Base-by-base conservation (phyloP, 225 moss, liverwort and hornwort genomes). In the Physcomitrellopsis africana region DNA sequence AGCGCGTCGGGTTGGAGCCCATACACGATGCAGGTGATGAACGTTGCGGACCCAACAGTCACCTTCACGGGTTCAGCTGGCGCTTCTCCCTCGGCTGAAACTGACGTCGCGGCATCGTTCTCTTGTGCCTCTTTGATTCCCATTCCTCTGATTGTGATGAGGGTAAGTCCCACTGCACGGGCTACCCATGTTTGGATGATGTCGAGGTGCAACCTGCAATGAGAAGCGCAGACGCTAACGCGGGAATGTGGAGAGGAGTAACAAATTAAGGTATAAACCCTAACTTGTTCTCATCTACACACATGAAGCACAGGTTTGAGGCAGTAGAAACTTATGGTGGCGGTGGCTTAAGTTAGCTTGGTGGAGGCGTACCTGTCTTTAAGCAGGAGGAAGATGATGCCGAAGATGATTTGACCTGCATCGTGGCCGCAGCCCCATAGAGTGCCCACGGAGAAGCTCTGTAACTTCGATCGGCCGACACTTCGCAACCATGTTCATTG, bases 371-470 rank as follows among this genome's bases (percentile, higher is more conserved):
- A 89, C 88, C 86, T 89, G 74, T 95, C 93, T 79, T 93, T 95
- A 0, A 95, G 82, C 56, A 93, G 68, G 32, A 95, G 95, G 55
- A 95, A 95, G 43, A 93, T 72, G 51, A 95, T 90, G 62, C 95
- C 95, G 67, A 95, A 95, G 11, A 95, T 82, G 26, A 95, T 86
- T 86, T 95, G 95, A 54, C 95, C 95, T 9, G 95, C 90, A 79
- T 95, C 95, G 74, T 95, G 95, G 55, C 95, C 95, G 76, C 91
- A 93, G 56, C 95, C 95, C 95, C 95, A 95, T 32, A 95, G 70
- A 43, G 95, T 93, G 60, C 95, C 95, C 18, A 93, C 93, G 24
- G 93, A 91, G 66, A 91, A 93, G 71, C 93, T 91, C 82, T 93
- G 83, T 27, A 95, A 26, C 37, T 88, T 84, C 24, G 95, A 93